Conservation (phyloP, 441 rosid species). For the Gossypium armourianum region DNA sequence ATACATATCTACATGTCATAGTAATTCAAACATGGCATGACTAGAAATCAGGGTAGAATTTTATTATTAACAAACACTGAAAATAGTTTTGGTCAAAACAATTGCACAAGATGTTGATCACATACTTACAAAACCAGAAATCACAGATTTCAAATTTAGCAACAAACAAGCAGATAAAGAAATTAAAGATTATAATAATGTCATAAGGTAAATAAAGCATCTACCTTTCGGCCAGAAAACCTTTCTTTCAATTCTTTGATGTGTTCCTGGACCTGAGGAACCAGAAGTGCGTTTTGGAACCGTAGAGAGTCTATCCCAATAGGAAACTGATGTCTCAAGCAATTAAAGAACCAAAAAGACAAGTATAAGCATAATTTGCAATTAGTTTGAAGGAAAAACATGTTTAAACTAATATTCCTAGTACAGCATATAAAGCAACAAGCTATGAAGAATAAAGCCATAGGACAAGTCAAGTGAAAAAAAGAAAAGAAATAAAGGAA, state of each 20-base stretch:
- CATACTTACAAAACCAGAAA: neutral
- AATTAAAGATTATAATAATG: neutral
- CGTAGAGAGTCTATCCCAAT: constrained; percentile 91
- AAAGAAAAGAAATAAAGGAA: neutral
- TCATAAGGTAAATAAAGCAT: neutral
- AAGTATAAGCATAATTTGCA: neutral
- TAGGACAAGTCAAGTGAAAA: constrained; percentile 20
- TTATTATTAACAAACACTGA: neutral
- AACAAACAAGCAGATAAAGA: neutral
- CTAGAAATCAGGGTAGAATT: neutral
- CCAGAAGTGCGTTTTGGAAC: constrained; percentile 68
- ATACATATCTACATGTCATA: neutral
- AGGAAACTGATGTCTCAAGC: constrained; percentile 57
- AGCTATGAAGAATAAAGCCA: constrained; percentile 1
- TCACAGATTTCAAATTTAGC: neutral
- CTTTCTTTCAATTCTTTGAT: constrained; percentile 75
- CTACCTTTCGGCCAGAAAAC: constrained; percentile 78
- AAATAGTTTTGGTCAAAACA: neutral
- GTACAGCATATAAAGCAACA: constrained; percentile 12
- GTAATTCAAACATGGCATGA: neutral
- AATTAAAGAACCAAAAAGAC: constrained; percentile 12
- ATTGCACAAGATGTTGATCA: neutral
- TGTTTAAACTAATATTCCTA: constrained; percentile 12
- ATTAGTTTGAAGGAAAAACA: constrained; percentile 4
- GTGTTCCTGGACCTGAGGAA: constrained; percentile 50